A percentile compares a stretch with the other conserved stretches of the same genome.
Conservation (phyloP, 2,329 filamentous ascomycete genomes). For the Claviceps paspali region DNA sequence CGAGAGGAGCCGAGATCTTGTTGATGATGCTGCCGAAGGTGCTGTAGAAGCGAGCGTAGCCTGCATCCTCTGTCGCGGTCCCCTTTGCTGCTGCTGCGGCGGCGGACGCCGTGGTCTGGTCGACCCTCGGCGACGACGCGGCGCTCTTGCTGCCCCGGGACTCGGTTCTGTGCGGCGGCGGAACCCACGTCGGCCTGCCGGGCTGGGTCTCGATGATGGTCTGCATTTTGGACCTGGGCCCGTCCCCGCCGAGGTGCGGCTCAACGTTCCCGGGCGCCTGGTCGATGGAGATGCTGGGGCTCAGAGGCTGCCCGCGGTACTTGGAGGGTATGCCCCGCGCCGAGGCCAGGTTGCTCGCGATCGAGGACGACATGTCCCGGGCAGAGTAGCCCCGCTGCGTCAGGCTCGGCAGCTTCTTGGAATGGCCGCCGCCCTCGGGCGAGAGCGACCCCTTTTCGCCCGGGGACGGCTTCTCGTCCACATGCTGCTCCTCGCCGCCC, state of each 20-base stretch:
- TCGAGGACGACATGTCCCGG: slow-evolving; percentile 64
- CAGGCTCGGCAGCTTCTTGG: slow-evolving; percentile 15
- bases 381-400: slow-evolving; percentile 36
- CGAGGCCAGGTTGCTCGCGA: slow-evolving; percentile 76
- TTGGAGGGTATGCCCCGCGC: slow-evolving; percentile 62
- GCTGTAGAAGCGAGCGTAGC: slow-evolving; percentile 82
- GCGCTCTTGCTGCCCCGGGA: slow-evolving; percentile 10
- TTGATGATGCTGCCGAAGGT: slow-evolving; percentile 83
- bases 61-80: slow-evolving; percentile 45
- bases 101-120: slow-evolving; percentile 7
- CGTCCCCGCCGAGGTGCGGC: slow-evolving; percentile 34
- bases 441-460: slow-evolving; percentile 14
- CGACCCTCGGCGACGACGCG: slow-evolving; percentile 13
- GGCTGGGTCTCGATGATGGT: slow-evolving; percentile 37
- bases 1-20: slow-evolving; percentile 74
- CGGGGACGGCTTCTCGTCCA: slow-evolving; percentile 7
- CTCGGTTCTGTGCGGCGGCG: slow-evolving; percentile 20
- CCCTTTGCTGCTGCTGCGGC: slow-evolving; percentile 4
- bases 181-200: slow-evolving; percentile 38
- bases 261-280: slow-evolving; percentile 58
- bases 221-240: slow-evolving; percentile 37
- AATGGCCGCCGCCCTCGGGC: background rate
- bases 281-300: slow-evolving; percentile 58
- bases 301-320: slow-evolving; percentile 50
- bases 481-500: slow-evolving; percentile 11